These are phyloP conservation scores for Iberis pinnata DNA, from an alignment of 345 rosid species.

Conservation along the genomic window DNA sequence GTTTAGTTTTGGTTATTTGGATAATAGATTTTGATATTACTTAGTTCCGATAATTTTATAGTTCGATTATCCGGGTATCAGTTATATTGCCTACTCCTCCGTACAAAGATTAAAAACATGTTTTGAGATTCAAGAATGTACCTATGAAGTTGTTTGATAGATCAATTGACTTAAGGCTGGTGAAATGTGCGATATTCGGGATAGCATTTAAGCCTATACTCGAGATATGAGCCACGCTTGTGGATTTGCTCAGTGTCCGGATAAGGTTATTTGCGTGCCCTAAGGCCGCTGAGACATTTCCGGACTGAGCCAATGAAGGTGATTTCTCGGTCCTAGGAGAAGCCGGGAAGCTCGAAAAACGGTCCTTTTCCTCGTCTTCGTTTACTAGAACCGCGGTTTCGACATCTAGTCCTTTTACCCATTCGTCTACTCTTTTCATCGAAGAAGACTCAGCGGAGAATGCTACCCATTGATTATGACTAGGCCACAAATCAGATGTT, in stretches of 20 bases:
- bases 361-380: slow-evolving; percentile 34
- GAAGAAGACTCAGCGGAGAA: slow-evolving; percentile 60
- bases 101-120: no score
- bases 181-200: slow-evolving; percentile 62
- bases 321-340: slow-evolving; percentile 49
- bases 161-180: slow-evolving; percentile 73
- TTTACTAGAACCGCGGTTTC: slow-evolving; percentile 25
- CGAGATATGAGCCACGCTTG: slow-evolving; percentile 73
- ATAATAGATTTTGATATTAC: no score
- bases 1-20: no score
- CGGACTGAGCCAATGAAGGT: slow-evolving; percentile 24
- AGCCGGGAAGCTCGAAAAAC: slow-evolving; percentile 40
- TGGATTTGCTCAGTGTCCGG: slow-evolving; percentile 72
- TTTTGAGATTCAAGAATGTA: slow-evolving; percentile 31
- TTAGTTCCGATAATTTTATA: no score
- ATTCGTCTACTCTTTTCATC: slow-evolving; percentile 63
- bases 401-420: slow-evolving; percentile 65
- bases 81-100: no score
- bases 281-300: slow-evolving; percentile 52
- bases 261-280: slow-evolving; percentile 61
- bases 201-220: slow-evolving; percentile 73
- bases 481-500: slow-evolving; percentile 51
- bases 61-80: no score
- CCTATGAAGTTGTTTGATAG: slow-evolving; percentile 78
- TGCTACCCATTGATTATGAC: slow-evolving; percentile 80